Evolutionary conservation across 2,329 filamentous ascomycete genomes (phyloP).

Genomic region (Neofusicoccum ribis): DNA sequence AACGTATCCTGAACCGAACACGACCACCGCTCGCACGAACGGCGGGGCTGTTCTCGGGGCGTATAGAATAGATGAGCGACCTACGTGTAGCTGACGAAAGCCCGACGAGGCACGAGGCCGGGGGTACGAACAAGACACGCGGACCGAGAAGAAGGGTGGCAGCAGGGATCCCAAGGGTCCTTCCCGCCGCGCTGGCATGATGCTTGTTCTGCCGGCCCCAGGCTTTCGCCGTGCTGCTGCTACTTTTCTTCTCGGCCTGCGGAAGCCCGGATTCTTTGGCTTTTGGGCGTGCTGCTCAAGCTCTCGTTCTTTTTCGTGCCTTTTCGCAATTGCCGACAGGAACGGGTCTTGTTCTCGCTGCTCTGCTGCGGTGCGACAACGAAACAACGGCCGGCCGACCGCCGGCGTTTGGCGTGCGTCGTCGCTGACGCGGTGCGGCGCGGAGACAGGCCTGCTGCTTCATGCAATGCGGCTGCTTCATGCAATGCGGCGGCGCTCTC

Average conservation of each 20-base stretch:
- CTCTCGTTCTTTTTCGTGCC: background rate
- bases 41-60: too few relatives aligned
- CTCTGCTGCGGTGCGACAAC: background rate
- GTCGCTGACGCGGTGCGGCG: background rate
- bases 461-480: background rate
- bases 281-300: background rate
- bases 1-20: too few relatives aligned
- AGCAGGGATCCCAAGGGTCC: background rate
- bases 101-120: too few relatives aligned
- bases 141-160: background rate
- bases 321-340: background rate
- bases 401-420: background rate
- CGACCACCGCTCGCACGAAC: too few relatives aligned
- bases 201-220: background rate
- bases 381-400: background rate
- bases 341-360: background rate
- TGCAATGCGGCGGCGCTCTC: background rate
- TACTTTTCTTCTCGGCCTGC: background rate
- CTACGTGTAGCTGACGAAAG: too few relatives aligned
- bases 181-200: background rate
- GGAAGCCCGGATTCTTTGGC: background rate
- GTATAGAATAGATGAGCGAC: too few relatives aligned
- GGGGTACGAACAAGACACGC: background rate
- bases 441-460: background rate
- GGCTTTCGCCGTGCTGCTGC: too few relatives aligned